Base-by-base conservation (phyloP, 495 filamentous ascomycete species). In the Oleoguttula mirabilis region DNA sequence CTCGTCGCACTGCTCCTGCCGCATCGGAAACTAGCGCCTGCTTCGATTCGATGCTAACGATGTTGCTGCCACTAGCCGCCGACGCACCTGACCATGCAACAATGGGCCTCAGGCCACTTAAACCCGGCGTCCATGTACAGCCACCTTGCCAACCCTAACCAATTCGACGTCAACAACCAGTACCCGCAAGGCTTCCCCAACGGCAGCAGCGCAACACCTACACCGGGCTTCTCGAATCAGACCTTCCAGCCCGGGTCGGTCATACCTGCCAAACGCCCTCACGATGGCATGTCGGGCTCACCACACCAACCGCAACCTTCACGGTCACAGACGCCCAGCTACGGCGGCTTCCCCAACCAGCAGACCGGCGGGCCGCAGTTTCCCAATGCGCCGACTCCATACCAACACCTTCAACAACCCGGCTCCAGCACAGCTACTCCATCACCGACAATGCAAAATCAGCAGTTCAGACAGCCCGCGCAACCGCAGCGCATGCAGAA, bases 251-350 rank as follows among this genome's bases (percentile, higher is more conserved):
- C 79, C 23, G 80, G 86, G 62, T 70, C 80, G 25, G 76, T 93
- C 58, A 75, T 94, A 44, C 88, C 88, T 40, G 84, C 87, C 3
- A 94, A 94, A 60, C 73, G 87, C 53, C 74, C 82, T 25, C 74
- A 87, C 43, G 87, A 94, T 63, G 82, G 76, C 45, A 72, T 90
- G 49, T 75, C 73, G 41, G 78, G 81, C 65, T 94, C 88, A 22
- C 87, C 88, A 41, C 48, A 38, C 21, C 42, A 43, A 20, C 22
- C 23, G 16, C 45, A 52, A 4, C 15, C 16, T 24, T 94, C 88
- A 61, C 85, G 88, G 60, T 88, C 88, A 50, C 88, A 94, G 52
- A 96, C 88, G 21, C 88, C 88, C 80, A 84, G 52, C 82, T 92
- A 51, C 65, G 73, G 51, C 62, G 70, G 37, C 69, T 78, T 67